phyloP scores from a whole-genome alignment of 352 stramenopile species.

The Globisporangium spiculum region DNA sequence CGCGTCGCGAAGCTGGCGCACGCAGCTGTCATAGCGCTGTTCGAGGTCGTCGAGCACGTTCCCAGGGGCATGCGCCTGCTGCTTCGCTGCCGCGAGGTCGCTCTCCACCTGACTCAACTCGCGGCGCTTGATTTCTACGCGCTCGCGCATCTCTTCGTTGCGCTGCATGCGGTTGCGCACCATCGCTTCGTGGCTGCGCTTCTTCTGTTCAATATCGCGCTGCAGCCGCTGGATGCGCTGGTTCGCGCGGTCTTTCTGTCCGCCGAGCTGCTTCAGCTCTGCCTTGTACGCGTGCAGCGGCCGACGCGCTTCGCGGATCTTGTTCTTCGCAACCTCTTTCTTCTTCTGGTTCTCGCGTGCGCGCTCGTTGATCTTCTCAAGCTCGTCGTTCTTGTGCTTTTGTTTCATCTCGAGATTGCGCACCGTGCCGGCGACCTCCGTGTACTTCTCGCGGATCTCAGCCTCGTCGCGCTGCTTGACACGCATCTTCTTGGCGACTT shows the following conservation, averaged over 20 bases:
- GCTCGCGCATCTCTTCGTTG: constrained; percentile 55
- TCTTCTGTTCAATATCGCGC: constrained; percentile 52
- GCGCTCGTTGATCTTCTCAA: constrained; percentile 48
- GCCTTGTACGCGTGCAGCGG: constrained; percentile 67
- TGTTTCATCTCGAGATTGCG: constrained; percentile 54
- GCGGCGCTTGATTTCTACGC: constrained; percentile 45
- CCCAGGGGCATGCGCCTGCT: constrained; percentile 22
- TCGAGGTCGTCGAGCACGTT: constrained; percentile 56
- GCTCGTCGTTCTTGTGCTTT: constrained; percentile 58
- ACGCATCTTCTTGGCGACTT: constrained; percentile 55
- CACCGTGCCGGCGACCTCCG: constrained; percentile 45
- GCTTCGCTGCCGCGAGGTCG: constrained; percentile 39
- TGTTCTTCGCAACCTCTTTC: constrained; percentile 53
- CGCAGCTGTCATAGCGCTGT: constrained; percentile 51
- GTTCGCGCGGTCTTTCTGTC: constrained; percentile 49
- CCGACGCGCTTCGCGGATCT: constrained; percentile 58
- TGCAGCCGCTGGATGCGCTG: constrained; percentile 50
- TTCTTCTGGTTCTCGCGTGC: constrained; percentile 39
- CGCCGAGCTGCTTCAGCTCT: constrained; percentile 55
- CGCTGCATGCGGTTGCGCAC: constrained; percentile 54
- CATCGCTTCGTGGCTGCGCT: constrained; percentile 49
- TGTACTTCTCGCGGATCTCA: constrained; percentile 36
- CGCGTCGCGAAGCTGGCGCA: constrained; percentile 52
- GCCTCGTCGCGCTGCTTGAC: constrained; percentile 47
- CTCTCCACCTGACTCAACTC: constrained; percentile 39